Conservation (phyloP, 805 yeast species). For the Yarrowia divulgata region DNA sequence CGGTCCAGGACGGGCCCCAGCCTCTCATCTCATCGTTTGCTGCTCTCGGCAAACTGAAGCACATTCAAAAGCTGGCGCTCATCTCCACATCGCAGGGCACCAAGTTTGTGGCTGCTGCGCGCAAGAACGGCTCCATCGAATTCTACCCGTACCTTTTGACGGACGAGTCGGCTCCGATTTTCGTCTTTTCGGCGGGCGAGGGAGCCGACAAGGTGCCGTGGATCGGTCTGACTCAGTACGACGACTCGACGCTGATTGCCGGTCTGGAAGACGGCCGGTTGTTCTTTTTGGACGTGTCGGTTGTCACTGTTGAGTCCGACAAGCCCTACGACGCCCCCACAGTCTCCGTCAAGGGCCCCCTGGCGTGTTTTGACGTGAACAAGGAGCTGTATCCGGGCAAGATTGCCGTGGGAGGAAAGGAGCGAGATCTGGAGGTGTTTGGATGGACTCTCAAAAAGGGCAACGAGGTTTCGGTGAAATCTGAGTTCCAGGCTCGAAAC, state of each 20-base stretch:
- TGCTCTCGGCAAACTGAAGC: conserved; percentile 53
- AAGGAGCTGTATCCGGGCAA: conserved; percentile 45
- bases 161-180: conserved; percentile 25
- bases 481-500: conserved; percentile 75
- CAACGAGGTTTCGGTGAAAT: conserved; percentile 46
- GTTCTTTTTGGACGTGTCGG: not conserved
- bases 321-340: conserved; percentile 27
- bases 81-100: conserved; percentile 22
- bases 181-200: conserved; percentile 3
- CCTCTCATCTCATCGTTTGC: conserved; percentile 61
- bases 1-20: conserved; percentile 68
- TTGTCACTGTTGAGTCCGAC: conserved; percentile 3
- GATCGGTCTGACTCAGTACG: conserved; percentile 26
- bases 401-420: conserved; percentile 88
- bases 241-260: conserved; percentile 21
- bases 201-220: not conserved
- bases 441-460: conserved; percentile 40
- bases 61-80: conserved; percentile 46
- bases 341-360: conserved; percentile 39
- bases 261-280: conserved; percentile 13
- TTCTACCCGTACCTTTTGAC: conserved; percentile 32
- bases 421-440: conserved; percentile 66
- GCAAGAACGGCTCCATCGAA: conserved; percentile 43
- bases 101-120: conserved; percentile 40
- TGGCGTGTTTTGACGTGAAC: conserved; percentile 40